A percentile compares a stretch with the other conserved stretches of the same genome.
phyloP scores from a whole-genome alignment of 2,329 filamentous ascomycete genomes.

The Dactylellina parvicollis region DNA sequence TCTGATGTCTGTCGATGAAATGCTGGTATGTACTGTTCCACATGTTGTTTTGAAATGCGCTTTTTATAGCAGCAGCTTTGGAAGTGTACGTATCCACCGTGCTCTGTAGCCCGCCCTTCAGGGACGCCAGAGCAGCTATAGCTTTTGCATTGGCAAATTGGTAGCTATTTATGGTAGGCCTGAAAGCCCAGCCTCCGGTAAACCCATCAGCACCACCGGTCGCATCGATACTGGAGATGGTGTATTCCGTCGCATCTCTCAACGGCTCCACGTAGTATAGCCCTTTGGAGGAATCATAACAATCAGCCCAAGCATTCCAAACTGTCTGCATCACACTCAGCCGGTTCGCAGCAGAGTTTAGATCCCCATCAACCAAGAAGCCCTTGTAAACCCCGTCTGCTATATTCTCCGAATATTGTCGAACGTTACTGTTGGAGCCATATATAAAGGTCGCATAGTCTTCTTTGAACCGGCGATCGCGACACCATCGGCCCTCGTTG shows the following conservation, averaged over 20 bases:
- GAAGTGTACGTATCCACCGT: constrained; percentile 57
- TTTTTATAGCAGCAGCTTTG: constrained; percentile 61
- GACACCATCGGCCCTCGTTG: constrained; percentile 63
- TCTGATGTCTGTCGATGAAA: constrained; percentile 63
- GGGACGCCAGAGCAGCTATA: constrained; percentile 61
- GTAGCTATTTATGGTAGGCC: constrained; percentile 64
- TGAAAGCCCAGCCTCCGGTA: constrained; percentile 62
- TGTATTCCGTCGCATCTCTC: constrained; percentile 64
- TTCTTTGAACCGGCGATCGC: constrained; percentile 63
- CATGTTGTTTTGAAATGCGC: constrained; percentile 61
- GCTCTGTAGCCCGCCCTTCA: constrained; percentile 57
- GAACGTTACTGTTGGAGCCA: constrained; percentile 61
- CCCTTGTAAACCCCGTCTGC: constrained; percentile 62
- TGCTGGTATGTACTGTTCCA: constrained; percentile 64
- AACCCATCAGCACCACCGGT: constrained; percentile 62
- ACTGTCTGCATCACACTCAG: constrained; percentile 61
- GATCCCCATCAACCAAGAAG: constrained; percentile 63
- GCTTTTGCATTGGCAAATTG: constrained; percentile 63
- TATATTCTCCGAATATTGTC: constrained; percentile 64
- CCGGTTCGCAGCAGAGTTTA: constrained; percentile 59
- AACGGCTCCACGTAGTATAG: constrained; percentile 64
- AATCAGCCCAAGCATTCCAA: constrained; percentile 61
- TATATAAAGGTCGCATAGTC: constrained; percentile 64
- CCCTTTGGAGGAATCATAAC: constrained; percentile 61
- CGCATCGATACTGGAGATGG: constrained; percentile 63